Evolutionary conservation across 2,329 filamentous ascomycete genomes (phyloP).

Genomic region (Exophiala alcalophila): DNA sequence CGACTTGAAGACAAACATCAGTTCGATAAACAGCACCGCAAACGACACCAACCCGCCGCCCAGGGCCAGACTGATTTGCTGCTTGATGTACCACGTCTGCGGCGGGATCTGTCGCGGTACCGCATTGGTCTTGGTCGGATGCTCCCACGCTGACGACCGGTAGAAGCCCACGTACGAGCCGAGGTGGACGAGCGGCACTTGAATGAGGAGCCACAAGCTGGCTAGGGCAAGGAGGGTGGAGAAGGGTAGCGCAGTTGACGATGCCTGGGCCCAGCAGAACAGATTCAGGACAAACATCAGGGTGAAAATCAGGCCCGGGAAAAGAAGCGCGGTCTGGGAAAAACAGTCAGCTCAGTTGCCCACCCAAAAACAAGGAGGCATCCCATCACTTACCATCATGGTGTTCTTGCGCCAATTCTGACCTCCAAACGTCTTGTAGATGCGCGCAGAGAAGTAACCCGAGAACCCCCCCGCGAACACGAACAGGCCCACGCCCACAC

Average conservation of each 20-base stretch:
- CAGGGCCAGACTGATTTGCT: slow-evolving; percentile 57
- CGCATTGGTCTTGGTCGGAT: slow-evolving; percentile 72
- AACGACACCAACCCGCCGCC: slow-evolving; percentile 78
- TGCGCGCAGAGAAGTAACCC: slow-evolving; percentile 78
- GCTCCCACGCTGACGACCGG: slow-evolving; percentile 67
- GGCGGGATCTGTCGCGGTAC: slow-evolving; percentile 71
- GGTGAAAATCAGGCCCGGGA: slow-evolving; percentile 73
- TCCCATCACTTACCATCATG: slow-evolving; percentile 56
- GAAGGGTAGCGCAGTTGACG: slow-evolving; percentile 82
- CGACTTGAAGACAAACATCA: slow-evolving; percentile 82
- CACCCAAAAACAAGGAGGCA: background rate
- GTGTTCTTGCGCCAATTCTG: slow-evolving; percentile 72
- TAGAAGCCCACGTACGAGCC: slow-evolving; percentile 76
- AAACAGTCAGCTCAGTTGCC: slow-evolving; percentile 11
- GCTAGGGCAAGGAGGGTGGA: slow-evolving; percentile 70
- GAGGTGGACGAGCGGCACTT: slow-evolving; percentile 77
- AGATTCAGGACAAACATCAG: slow-evolving; percentile 78
- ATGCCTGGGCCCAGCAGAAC: slow-evolving; percentile 87
- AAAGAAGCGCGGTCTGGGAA: slow-evolving; percentile 64
- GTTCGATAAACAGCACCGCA: slow-evolving; percentile 82
- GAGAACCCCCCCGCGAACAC: slow-evolving; percentile 80
- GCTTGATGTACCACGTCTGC: slow-evolving; percentile 72
- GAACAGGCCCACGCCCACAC: slow-evolving; percentile 77
- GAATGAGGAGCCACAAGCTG: slow-evolving; percentile 78
- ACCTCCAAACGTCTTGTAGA: slow-evolving; percentile 81